Evolutionary conservation across 1,284 basidiomycete species (phyloP).

Genomic region (Moesziomyces globuligerus): DNA sequence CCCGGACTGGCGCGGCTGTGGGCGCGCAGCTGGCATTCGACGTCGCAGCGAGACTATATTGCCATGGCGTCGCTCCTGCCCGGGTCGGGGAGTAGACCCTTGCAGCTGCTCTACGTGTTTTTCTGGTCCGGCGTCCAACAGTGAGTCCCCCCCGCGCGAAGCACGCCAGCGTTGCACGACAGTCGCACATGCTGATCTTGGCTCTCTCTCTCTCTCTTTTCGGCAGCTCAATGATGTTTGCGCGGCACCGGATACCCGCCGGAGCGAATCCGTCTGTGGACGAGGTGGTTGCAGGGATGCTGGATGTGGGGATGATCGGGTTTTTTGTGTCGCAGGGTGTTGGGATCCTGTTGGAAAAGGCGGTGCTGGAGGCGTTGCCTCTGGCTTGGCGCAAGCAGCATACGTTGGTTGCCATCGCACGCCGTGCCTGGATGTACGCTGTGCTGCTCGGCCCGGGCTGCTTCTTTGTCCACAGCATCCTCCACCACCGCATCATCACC

Average conservation of each 20-base stretch:
- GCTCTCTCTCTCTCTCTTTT: background rate
- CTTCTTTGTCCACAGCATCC: constrained; percentile 27
- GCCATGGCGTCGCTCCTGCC: constrained; percentile 22
- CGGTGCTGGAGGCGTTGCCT: constrained; percentile 19
- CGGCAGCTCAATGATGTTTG: constrained; percentile 31
- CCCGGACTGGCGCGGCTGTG: constrained; percentile 25
- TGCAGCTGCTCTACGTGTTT: constrained; percentile 38
- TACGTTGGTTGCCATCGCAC: background rate
- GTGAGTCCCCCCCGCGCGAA: constrained; percentile 23
- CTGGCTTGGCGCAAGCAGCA: constrained; percentile 20
- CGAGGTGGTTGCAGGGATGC: constrained; percentile 10
- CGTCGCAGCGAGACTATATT: constrained; percentile 38
- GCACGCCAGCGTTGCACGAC: no score
- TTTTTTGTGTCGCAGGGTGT: constrained; percentile 37
- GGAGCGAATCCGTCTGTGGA: background rate
- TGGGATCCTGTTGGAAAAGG: constrained; percentile 26
- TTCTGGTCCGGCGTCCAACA: constrained; percentile 46
- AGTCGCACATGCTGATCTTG: background rate
- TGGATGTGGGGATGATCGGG: constrained; percentile 30
- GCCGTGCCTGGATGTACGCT: constrained; percentile 27
- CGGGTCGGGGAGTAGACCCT: background rate
- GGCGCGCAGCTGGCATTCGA: constrained; percentile 42
- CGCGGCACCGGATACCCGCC: constrained; percentile 12
- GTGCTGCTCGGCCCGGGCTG: constrained; percentile 24
- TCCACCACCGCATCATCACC: constrained; percentile 24